These are phyloP conservation scores for Colletotrichum sp. DNA, from an alignment of 2,329 filamentous ascomycete genomes.

Conservation along the genomic window DNA sequence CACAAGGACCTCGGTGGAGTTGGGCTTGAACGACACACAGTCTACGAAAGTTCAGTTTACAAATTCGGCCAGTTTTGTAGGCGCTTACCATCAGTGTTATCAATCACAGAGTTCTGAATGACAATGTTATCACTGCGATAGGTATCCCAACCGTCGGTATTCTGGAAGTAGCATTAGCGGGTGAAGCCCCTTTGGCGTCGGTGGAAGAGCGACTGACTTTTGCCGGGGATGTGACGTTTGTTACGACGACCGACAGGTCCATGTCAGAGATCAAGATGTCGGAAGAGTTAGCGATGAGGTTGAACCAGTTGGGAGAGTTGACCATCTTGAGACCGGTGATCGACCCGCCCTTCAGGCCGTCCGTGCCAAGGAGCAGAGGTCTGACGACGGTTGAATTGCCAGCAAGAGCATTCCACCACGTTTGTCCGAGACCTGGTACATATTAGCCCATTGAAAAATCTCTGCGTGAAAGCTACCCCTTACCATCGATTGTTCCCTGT, in stretches of 20 bases:
- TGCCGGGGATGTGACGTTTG: conserved; percentile 37
- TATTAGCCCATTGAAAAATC: fast-evolving
- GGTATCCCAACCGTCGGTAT: conserved; percentile 71
- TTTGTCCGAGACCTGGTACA: not conserved
- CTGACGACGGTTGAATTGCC: not conserved
- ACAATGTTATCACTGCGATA: conserved; percentile 66
- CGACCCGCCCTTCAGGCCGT: not conserved
- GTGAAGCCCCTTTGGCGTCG: not conserved
- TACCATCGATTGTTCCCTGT: not conserved
- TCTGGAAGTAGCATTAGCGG: conserved; percentile 32
- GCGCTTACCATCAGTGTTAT: conserved; percentile 60
- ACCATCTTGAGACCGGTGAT: conserved; percentile 39
- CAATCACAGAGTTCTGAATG: conserved; percentile 68
- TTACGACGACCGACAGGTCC: conserved; percentile 43
- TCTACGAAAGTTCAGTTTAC: conserved; percentile 31
- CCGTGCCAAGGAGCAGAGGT: not conserved
- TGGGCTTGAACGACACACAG: conserved; percentile 78
- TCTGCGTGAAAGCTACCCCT: not conserved
- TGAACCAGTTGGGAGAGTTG: conserved; percentile 56
- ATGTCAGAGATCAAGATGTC: conserved; percentile 69
- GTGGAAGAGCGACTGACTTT: not conserved
- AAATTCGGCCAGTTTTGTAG: fast-evolving
- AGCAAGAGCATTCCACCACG: not conserved
- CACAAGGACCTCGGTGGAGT: conserved; percentile 71
- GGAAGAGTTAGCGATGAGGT: conserved; percentile 68